Evolutionary conservation across 768 basidiomycete species (phyloP).

Genomic region (Pholiota microspora): DNA sequence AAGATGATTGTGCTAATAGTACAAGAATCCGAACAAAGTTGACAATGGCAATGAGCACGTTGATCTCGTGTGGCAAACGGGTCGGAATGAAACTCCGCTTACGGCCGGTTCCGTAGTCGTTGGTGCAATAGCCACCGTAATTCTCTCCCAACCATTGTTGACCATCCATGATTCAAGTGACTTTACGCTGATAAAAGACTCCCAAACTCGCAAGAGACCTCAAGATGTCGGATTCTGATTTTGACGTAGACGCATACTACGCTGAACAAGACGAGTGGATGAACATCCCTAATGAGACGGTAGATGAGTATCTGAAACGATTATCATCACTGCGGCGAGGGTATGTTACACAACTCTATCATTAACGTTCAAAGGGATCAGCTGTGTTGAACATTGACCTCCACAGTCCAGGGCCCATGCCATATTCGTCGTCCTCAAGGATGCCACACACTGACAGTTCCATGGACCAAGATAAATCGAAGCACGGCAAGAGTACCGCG

Average conservation of each 20-base stretch:
- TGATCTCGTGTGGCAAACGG: not conserved
- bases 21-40: not conserved
- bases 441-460: constrained; percentile 5
- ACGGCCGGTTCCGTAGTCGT: not conserved
- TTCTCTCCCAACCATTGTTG: not conserved
- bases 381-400: not conserved
- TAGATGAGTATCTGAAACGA: constrained; percentile 44
- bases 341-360: constrained; percentile 15
- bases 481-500: not conserved
- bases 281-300: constrained; percentile 51
- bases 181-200: not conserved
- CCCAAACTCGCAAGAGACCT: not conserved
- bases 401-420: constrained; percentile 9
- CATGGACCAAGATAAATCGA: constrained; percentile 3
- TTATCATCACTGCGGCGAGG: constrained; percentile 21
- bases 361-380: constrained; percentile 2
- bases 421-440: constrained; percentile 12
- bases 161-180: not conserved
- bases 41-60: not conserved
- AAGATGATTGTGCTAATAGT: no score
- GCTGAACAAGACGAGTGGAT: constrained; percentile 53
- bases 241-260: constrained; percentile 47
- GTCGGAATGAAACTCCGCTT: not conserved
- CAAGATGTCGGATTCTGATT: constrained; percentile 27
- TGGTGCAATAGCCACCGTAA: not conserved